Evolutionary conservation across 176 grass and related monocot genomes (phyloP), one percentile per base, ranked within the genome.

Genomic region (Olyra latifolia): DNA sequence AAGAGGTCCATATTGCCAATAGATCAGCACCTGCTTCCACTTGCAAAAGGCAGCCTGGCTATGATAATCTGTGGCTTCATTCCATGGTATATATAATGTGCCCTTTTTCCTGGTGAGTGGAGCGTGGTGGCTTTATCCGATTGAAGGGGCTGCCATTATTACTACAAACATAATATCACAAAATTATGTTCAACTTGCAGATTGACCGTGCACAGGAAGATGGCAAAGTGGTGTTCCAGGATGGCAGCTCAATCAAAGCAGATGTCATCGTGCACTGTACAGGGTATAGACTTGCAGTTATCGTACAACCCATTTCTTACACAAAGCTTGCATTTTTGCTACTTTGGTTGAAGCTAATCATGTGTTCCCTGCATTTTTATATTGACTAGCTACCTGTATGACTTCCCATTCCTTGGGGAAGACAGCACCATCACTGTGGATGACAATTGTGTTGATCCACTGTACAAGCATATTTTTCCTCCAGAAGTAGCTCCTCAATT

Each of bases 181-280:
- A 12, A 82, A 79, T 22, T 76, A 71, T 76, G 28, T 15, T 81
- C 57, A 19, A 77, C 10, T 52, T 84, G 58, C 88, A 98, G 92
- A 91, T 98, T 54, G 86, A 90, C 30, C 19, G 24, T 23, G 66
- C 77, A 24, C 41, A 59, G 59, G 69, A 78, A 32, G 91, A 97
- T 89, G 93, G 93, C 56, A 80, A 3, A 16, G 83, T 97, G 16
- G 56, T 86, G 23, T 97, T 97, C 41, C n/a, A 20, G 29, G 90
- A 93, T 87, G 91, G 90, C 22, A 87, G 63, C 41, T 89, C 83
- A 48, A 72, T 77, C 82, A 84, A 89, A 62, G 80, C 77, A 0
- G 83, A 93, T 91, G 85, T 93, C 41, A 91, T 97, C 62, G 84
- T 97, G 67, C 91, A 97, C 57, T 97, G 90, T 60, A 91, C 88